Evolutionary conservation across 2,329 filamentous ascomycete genomes (phyloP).

Genomic region (Colletotrichum lini): DNA sequence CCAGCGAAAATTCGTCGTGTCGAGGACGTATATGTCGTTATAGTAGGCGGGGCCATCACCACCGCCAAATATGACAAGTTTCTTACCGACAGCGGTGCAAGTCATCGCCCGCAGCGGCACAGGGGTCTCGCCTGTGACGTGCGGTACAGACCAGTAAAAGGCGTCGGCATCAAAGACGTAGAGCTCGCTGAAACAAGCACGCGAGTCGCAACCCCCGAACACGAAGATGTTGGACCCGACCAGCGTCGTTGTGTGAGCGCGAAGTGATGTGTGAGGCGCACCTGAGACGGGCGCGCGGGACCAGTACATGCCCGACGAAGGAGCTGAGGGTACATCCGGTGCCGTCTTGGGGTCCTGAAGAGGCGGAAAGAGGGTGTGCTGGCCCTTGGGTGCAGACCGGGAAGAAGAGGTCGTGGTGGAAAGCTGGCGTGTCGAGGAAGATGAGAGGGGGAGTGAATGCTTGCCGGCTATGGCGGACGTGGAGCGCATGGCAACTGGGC

Average conservation of each 20-base stretch:
- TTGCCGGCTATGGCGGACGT: conserved; percentile 65
- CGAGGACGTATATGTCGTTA: conserved; percentile 80
- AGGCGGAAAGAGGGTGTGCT: conserved; percentile 68
- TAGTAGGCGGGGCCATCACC: conserved; percentile 80
- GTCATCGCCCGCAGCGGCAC: conserved; percentile 79
- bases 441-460: conserved; percentile 42
- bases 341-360: conserved; percentile 69
- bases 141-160: conserved; percentile 78
- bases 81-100: conserved; percentile 79
- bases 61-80: conserved; percentile 78
- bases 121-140: conserved; percentile 75
- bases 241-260: conserved; percentile 77
- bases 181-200: conserved; percentile 77
- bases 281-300: conserved; percentile 76
- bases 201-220: conserved; percentile 78
- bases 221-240: conserved; percentile 77
- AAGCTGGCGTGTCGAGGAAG: conserved; percentile 32
- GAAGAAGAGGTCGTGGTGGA: conserved; percentile 21
- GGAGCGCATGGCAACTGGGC: conserved; percentile 64
- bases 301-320: conserved; percentile 82
- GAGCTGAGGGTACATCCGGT: conserved; percentile 73
- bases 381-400: conserved; percentile 52
- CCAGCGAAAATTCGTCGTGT: conserved; percentile 79
- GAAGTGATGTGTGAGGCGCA: conserved; percentile 70
- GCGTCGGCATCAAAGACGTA: conserved; percentile 79